phyloP scores from a whole-genome alignment of 2,329 filamentous ascomycete species.

The Alternaria brassicicola region DNA sequence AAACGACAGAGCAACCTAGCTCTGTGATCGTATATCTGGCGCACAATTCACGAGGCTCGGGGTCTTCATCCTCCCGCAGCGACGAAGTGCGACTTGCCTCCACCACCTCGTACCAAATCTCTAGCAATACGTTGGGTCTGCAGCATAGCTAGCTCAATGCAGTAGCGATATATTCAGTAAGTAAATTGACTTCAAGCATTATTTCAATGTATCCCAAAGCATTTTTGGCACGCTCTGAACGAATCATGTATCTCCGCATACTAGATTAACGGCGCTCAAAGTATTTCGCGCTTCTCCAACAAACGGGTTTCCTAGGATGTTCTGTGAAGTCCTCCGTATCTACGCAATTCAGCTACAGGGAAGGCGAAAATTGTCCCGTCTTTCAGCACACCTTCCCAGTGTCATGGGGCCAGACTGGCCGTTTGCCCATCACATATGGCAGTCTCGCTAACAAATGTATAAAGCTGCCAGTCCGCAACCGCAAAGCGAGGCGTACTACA shows the following conservation, averaged over 20 bases:
- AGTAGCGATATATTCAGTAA: slow-evolving; percentile 18
- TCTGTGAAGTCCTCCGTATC: not conserved
- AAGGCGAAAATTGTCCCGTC: not conserved
- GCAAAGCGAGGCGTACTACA: slow-evolving; percentile 26
- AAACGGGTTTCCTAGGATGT: not conserved
- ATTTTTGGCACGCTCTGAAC: not conserved
- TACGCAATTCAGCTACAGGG: not conserved
- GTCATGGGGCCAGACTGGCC: not conserved
- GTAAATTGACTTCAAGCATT: not conserved
- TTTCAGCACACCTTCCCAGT: not conserved
- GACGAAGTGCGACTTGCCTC: not conserved
- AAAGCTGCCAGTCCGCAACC: slow-evolving; percentile 19
- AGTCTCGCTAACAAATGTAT: slow-evolving; percentile 1
- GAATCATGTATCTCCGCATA: not conserved
- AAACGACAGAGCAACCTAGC: slow-evolving; percentile 1
- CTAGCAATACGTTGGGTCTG: not conserved
- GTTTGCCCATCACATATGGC: not conserved
- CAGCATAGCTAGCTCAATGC: slow-evolving; percentile 16
- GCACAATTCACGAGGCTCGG: not conserved
- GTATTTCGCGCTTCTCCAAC: not conserved
- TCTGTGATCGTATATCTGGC: not conserved
- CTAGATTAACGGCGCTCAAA: not conserved
- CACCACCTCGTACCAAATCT: not conserved
- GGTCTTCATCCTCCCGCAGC: not conserved
- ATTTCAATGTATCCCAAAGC: not conserved